A percentile compares a stretch with the other conserved stretches of the same genome.
Evolutionary conservation across 1,284 basidiomycete species (phyloP).

Genomic region (Meira nashicola): DNA sequence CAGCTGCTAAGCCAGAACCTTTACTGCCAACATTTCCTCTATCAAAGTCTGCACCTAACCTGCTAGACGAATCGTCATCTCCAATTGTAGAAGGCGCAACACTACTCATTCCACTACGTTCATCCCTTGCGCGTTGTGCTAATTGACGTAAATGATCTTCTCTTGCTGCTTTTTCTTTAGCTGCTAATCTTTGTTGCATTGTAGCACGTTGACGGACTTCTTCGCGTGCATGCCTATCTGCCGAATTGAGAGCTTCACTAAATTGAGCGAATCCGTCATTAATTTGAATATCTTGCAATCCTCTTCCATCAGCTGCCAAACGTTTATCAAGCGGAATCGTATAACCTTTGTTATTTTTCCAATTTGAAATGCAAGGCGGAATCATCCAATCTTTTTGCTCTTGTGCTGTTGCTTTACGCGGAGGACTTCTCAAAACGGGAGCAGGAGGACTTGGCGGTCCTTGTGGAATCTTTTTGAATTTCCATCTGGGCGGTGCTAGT

Average conservation of each 20-base stretch:
- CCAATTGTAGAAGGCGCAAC: constrained; percentile 21
- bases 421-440: constrained; percentile 91
- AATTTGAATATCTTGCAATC: constrained; percentile 95
- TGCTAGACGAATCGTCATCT: constrained; percentile 18
- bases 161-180: constrained; percentile 94
- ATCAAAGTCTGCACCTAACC: constrained; percentile 22
- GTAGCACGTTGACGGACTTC: constrained; percentile 91
- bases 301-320: constrained; percentile 91
- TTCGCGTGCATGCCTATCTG: constrained; percentile 95
- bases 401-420: constrained; percentile 87
- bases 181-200: constrained; percentile 96
- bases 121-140: constrained; percentile 90
- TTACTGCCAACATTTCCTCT: constrained; percentile 50
- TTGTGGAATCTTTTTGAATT: constrained; percentile 95
- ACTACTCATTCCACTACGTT: constrained; percentile 70
- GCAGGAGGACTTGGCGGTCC: constrained; percentile 94
- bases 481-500: constrained; percentile 90
- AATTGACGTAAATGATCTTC: constrained; percentile 91
- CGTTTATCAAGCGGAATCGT: constrained; percentile 98
- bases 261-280: constrained; percentile 99
- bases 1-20: constrained; percentile 60
- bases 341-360: constrained; percentile 99
- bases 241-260: constrained; percentile 89
- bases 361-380: constrained; percentile 97
- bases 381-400: constrained; percentile 99